Evolutionary conservation across 805 yeast genomes (phyloP).

Genomic region (Yarrowia sp.): DNA sequence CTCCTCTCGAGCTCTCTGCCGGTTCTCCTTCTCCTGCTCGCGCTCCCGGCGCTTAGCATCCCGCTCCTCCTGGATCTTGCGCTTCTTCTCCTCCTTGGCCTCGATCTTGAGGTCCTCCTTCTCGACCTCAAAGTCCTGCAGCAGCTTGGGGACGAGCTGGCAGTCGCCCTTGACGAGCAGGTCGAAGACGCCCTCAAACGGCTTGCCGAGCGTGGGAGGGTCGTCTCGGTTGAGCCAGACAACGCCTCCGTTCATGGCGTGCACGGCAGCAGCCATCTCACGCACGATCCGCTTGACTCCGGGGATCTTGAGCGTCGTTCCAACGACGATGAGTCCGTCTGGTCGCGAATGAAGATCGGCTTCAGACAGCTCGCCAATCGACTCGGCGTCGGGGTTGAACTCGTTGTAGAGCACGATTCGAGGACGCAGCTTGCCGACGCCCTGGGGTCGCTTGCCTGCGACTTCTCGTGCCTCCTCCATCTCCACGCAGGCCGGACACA

Average conservation of each 20-base stretch:
- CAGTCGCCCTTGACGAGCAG: conserved; percentile 64
- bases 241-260: conserved; percentile 55
- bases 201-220: conserved; percentile 45
- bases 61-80: conserved; percentile 15
- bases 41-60: not conserved
- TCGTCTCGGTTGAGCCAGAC: conserved; percentile 61
- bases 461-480: conserved; percentile 53
- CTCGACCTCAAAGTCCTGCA: conserved; percentile 33
- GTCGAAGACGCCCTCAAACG: conserved; percentile 56
- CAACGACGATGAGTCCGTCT: conserved; percentile 77
- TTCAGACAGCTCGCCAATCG: conserved; percentile 73
- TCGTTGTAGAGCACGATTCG: conserved; percentile 71
- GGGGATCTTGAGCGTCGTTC: conserved; percentile 81
- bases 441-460: conserved; percentile 66
- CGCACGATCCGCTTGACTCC: conserved; percentile 62
- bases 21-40: conserved; percentile 16
- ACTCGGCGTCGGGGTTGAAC: conserved; percentile 82
- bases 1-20: conserved; percentile 3
- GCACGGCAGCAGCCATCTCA: conserved; percentile 59
- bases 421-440: conserved; percentile 60
- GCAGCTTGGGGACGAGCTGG: conserved; percentile 49
- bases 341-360: conserved; percentile 62
- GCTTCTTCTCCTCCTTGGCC: conserved; percentile 17
- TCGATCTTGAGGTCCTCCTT: conserved; percentile 12
- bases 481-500: conserved; percentile 66